phyloP scores from a whole-genome alignment of 1,284 basidiomycete species.

The Boletus sp. region DNA sequence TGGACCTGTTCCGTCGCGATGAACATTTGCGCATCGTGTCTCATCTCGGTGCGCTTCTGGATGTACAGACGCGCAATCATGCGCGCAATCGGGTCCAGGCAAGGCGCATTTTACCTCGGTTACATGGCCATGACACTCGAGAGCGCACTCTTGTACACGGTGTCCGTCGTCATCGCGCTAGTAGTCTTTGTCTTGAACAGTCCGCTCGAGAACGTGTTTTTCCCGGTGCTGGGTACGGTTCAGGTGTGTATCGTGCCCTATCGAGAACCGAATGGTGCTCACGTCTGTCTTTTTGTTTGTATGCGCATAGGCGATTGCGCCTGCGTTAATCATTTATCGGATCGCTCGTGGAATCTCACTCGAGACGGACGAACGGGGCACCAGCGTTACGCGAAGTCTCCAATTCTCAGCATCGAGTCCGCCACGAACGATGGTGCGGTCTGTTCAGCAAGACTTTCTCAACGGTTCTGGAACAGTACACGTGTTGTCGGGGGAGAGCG shows the following conservation, averaged over 20 bases:
- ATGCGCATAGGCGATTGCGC: conserved; percentile 20
- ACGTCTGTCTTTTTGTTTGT: background rate
- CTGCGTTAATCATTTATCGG: conserved; percentile 29
- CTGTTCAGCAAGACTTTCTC: background rate
- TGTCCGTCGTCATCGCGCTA: background rate
- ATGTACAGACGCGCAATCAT: background rate
- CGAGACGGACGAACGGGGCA: conserved; percentile 15
- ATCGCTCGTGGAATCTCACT: conserved; percentile 25
- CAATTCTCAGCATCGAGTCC: conserved; percentile 11
- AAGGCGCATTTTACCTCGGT: background rate
- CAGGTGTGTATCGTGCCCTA: conserved; percentile 16
- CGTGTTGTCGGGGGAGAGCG: background rate
- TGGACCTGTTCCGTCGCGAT: background rate
- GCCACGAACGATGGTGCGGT: background rate
- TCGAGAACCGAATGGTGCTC: too few species aligned
- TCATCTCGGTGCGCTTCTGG: background rate
- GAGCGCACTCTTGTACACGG: background rate
- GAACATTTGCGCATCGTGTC: background rate
- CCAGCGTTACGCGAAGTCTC: conserved; percentile 4
- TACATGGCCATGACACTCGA: conserved; percentile 4
- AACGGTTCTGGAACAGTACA: background rate
- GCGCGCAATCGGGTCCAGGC: conserved; percentile 2
- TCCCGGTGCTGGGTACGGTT: conserved; percentile 24
- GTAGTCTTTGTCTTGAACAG: background rate
- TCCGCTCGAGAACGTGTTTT: conserved; percentile 20